Evolutionary conservation across 768 basidiomycete genomes (phyloP).

Genomic region (Mycena rosella): DNA sequence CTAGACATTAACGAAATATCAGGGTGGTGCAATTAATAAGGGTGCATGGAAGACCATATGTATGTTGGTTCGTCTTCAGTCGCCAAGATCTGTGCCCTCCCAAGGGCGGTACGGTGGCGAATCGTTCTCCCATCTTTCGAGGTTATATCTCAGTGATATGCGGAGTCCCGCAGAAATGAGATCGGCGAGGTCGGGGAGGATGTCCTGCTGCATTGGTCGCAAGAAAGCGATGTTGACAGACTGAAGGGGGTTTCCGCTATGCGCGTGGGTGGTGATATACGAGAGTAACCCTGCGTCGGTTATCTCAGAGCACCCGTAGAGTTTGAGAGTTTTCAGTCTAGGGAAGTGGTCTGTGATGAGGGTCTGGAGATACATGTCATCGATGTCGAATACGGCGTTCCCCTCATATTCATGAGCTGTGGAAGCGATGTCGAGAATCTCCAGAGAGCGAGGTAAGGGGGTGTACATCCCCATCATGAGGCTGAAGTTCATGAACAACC

Average conservation of each 20-base stretch:
- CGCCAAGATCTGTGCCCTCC: background rate
- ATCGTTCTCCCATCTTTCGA: background rate
- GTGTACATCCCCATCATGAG: too few relatives aligned
- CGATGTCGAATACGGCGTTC: too few relatives aligned
- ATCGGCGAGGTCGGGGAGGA: background rate
- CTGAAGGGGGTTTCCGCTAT: too few relatives aligned
- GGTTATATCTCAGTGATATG: background rate
- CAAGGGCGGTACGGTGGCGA: slow-evolving; percentile 6
- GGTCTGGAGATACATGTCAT: background rate
- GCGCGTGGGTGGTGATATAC: background rate
- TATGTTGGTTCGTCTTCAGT: background rate
- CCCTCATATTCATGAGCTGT: too few relatives aligned
- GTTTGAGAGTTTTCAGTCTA: background rate
- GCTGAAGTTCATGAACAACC: too few relatives aligned
- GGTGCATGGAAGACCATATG: background rate
- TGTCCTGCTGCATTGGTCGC: slow-evolving; percentile 5
- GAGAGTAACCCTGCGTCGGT: background rate
- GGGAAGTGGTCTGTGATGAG: background rate
- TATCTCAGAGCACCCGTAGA: background rate
- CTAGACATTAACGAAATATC: too few relatives aligned
- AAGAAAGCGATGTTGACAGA: background rate
- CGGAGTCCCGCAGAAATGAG: slow-evolving; percentile 1
- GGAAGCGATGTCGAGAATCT: too few relatives aligned
- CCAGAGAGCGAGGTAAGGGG: too few relatives aligned
- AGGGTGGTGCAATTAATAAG: too few relatives aligned